Percentiles rank a stretch among this genome's conserved stretches.
Evolutionary conservation across 106 monocot species (phyloP).

Genomic region (Gastrodia elata): DNA sequence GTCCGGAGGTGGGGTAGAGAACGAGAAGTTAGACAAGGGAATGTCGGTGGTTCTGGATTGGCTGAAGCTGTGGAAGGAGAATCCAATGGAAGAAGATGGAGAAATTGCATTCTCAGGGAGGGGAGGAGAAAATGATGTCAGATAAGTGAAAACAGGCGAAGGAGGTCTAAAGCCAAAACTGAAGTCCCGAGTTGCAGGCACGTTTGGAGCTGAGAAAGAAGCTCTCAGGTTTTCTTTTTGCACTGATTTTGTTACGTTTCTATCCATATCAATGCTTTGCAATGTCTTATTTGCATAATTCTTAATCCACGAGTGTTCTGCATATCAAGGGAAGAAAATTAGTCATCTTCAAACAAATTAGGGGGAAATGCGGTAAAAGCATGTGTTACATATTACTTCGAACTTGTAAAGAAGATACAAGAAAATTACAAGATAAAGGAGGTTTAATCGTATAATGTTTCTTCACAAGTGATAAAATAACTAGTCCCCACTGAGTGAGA

Average conservation of each 20-base stretch:
- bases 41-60: constrained; percentile 13
- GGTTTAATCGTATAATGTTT: no score
- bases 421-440: no score
- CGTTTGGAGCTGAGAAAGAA: constrained; percentile 37
- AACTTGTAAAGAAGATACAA: no score
- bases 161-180: constrained; percentile 44
- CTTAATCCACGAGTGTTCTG: constrained; percentile 84
- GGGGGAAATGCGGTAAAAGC: not conserved
- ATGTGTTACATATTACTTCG: no score
- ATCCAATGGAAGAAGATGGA: constrained; percentile 15
- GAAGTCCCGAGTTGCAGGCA: constrained; percentile 35
- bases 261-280: constrained; percentile 8
- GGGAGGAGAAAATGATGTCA: constrained; percentile 66
- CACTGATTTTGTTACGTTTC: not conserved
- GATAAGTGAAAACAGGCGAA: constrained; percentile 46
- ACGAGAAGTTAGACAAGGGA: constrained; percentile 56
- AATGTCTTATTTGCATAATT: constrained; percentile 22
- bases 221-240: constrained; percentile 12
- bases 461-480: no score
- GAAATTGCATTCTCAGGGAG: constrained; percentile 21
- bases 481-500: no score
- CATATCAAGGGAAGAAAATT: constrained; percentile 1
- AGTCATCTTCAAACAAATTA: not conserved
- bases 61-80: constrained; percentile 47
- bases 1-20: constrained; percentile 29